A percentile compares a stretch with the other conserved stretches of the same genome.
phyloP scores from a whole-genome alignment of 768 basidiomycete genomes.

The Scleroderma citrinum region DNA sequence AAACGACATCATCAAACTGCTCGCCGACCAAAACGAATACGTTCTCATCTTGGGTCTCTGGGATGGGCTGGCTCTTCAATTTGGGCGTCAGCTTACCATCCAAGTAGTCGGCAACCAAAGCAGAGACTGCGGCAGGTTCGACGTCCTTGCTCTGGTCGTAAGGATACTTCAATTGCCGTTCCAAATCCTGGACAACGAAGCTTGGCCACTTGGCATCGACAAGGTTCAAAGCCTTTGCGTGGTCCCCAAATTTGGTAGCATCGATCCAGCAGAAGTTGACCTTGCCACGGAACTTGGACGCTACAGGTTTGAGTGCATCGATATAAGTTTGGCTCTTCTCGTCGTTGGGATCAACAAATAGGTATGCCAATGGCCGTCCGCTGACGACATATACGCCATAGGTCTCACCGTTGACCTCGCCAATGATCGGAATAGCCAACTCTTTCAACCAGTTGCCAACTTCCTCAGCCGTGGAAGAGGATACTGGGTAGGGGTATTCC shows the following conservation, averaged over 20 bases:
- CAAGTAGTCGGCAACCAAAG: slow-evolving; percentile 59
- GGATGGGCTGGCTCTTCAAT: slow-evolving; percentile 88
- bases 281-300: slow-evolving; percentile 75
- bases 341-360: slow-evolving; percentile 82
- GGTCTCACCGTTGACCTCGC: slow-evolving; percentile 92
- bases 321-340: slow-evolving; percentile 61
- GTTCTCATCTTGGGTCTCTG: slow-evolving; percentile 73
- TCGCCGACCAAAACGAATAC: slow-evolving; percentile 84
- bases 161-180: slow-evolving; percentile 85
- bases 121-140: slow-evolving; percentile 48
- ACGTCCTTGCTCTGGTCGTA: slow-evolving; percentile 63
- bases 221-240: slow-evolving; percentile 92
- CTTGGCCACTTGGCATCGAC: slow-evolving; percentile 82
- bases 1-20: slow-evolving; percentile 82
- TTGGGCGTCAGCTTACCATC: slow-evolving; percentile 71
- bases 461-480: slow-evolving; percentile 50
- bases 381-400: slow-evolving; percentile 80
- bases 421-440: slow-evolving; percentile 82
- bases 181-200: slow-evolving; percentile 87
- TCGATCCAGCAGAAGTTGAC: slow-evolving; percentile 99
- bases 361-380: slow-evolving; percentile 85
- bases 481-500: slow-evolving; percentile 57
- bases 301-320: slow-evolving; percentile 66
- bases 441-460: slow-evolving; percentile 75
- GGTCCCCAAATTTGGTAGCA: slow-evolving; percentile 89